phyloP scores from a whole-genome alignment of 2,329 filamentous ascomycete species.

The Epichloe scottii region DNA sequence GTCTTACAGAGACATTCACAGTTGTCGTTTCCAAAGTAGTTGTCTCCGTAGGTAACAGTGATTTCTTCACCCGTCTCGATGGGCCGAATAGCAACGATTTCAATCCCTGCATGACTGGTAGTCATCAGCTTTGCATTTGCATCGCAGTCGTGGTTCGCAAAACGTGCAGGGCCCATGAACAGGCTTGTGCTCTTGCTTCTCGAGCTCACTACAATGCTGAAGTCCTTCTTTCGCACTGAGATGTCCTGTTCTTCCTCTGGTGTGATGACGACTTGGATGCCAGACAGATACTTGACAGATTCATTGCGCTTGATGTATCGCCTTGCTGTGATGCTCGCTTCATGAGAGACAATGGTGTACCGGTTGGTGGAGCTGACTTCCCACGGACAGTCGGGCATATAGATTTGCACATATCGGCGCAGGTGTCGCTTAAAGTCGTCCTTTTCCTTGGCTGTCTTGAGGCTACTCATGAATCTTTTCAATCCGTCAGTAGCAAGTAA shows the following conservation, averaged over 20 bases:
- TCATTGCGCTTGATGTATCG: slow-evolving; percentile 69
- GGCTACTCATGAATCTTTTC: slow-evolving; percentile 52
- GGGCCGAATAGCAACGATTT: slow-evolving; percentile 71
- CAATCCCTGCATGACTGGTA: slow-evolving; percentile 73
- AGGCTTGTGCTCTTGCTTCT: slow-evolving; percentile 81
- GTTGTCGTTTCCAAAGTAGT: slow-evolving; percentile 91
- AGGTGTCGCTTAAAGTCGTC: slow-evolving; percentile 79
- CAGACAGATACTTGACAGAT: slow-evolving; percentile 78
- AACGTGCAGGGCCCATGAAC: slow-evolving; percentile 88
- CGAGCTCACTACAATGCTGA: slow-evolving; percentile 91
- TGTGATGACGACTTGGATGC: slow-evolving; percentile 86
- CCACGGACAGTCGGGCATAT: slow-evolving; percentile 85
- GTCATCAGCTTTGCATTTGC: slow-evolving; percentile 84
- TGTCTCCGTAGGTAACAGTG: slow-evolving; percentile 89
- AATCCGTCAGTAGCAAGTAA: slow-evolving; percentile 63
- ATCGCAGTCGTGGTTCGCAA: slow-evolving; percentile 93
- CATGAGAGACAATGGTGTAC: slow-evolving; percentile 82
- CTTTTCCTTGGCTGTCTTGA: slow-evolving; percentile 67
- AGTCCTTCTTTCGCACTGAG: slow-evolving; percentile 75
- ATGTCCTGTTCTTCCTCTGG: slow-evolving; percentile 80
- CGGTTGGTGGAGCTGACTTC: slow-evolving; percentile 87
- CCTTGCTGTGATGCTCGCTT: slow-evolving; percentile 77
- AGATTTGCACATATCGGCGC: slow-evolving; percentile 83
- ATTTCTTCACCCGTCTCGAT: slow-evolving; percentile 89
- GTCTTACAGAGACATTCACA: slow-evolving; percentile 87